phyloP scores from a whole-genome alignment of 306 rosid genomes.

The Gillenia trifoliata region DNA sequence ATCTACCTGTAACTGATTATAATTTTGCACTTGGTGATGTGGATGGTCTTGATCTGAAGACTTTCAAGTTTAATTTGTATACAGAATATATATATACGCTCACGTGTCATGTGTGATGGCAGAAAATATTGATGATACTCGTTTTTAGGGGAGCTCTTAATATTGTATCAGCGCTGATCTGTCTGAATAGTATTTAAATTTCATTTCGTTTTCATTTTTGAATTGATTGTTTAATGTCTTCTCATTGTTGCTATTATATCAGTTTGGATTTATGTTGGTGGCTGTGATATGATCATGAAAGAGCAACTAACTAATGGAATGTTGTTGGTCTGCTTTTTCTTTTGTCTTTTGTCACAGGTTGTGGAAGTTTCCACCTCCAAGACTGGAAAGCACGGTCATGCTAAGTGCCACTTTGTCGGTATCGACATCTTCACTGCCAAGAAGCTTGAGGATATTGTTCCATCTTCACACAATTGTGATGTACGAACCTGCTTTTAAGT shows the following conservation, averaged over 20 bases:
- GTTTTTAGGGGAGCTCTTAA: no score
- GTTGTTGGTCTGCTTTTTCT: neutral
- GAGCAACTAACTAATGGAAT: neutral
- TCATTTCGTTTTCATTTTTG: neutral
- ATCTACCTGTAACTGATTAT: neutral
- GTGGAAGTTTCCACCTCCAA: slow-evolving; percentile 97
- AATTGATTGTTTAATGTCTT: neutral
- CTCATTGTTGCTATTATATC: neutral
- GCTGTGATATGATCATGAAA: neutral
- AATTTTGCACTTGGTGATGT: neutral
- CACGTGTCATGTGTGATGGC: no score
- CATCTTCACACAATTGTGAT: slow-evolving; percentile 97
- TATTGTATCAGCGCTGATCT: no score
- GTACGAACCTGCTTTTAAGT: slow-evolving; percentile 27
- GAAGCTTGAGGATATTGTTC: slow-evolving; percentile 97
- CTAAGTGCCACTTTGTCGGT: slow-evolving; percentile 94
- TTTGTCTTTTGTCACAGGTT: slow-evolving; percentile 42
- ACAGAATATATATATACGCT: no score
- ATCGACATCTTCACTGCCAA: slow-evolving; percentile 90
- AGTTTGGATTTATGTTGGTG: neutral
- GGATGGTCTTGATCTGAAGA: neutral
- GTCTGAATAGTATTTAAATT: neutral
- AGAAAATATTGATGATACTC: no score
- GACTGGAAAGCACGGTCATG: slow-evolving; percentile 97
- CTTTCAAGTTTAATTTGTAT: neutral